Percentiles rank a stretch among this genome's conserved stretches.
phyloP scores from a whole-genome alignment of 2,329 filamentous ascomycete genomes.

The Lasiodiplodia theobromae region DNA sequence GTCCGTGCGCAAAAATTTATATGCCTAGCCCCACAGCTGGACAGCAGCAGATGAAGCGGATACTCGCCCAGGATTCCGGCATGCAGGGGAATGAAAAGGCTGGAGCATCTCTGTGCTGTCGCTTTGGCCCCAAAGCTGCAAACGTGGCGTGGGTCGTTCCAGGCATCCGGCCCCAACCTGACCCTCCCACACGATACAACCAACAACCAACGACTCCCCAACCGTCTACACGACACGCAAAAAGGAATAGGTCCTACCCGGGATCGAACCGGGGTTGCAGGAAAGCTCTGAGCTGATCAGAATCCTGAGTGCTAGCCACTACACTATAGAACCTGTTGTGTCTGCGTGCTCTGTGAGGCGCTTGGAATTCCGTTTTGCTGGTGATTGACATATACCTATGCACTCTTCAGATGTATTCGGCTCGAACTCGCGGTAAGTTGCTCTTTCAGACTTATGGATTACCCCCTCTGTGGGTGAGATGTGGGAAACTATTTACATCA shows the following conservation, averaged over 20 bases:
- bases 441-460: too few relatives aligned
- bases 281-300: constrained; percentile 13
- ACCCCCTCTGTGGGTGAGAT: too few relatives aligned
- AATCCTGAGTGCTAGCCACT: constrained; percentile 30
- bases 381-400: too few relatives aligned
- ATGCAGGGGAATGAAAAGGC: neutral
- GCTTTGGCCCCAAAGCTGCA: neutral
- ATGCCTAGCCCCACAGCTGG: neutral
- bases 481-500: too few relatives aligned
- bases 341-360: too few relatives aligned
- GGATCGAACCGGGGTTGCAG: constrained; percentile 29
- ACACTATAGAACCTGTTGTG: constrained; percentile 26
- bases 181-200: neutral
- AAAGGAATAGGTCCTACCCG: constrained; percentile 30
- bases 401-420: too few relatives aligned
- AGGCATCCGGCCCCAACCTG: neutral
- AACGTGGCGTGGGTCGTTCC: neutral
- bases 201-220: neutral
- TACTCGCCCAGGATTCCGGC: neutral
- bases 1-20: constrained; percentile 14
- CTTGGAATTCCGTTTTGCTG: too few relatives aligned
- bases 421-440: too few relatives aligned
- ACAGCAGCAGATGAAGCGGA: neutral
- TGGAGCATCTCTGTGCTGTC: neutral
- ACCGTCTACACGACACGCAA: neutral